phyloP scores from a whole-genome alignment of 345 rosid genomes.

The Citrus mangshanensis region DNA sequence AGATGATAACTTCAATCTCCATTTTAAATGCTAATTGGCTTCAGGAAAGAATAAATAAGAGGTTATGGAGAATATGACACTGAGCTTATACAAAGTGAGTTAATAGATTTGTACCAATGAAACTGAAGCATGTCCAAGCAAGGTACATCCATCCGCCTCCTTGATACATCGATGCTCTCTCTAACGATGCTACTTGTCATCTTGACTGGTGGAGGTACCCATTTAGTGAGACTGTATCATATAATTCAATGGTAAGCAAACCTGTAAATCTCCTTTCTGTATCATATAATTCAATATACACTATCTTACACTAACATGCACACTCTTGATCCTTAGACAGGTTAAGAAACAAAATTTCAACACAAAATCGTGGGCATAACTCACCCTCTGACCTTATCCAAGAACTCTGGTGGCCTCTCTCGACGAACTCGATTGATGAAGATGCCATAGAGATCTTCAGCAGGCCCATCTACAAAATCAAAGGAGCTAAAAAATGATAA shows the following conservation, averaged over 20 bases:
- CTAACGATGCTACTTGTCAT: conserved; percentile 78
- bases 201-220: conserved; percentile 98
- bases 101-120: conserved; percentile 56
- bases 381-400: conserved; percentile 80
- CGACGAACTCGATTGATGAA: conserved; percentile 76
- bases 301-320: background rate
- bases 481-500: background rate
- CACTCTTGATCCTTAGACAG: background rate
- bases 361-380: conserved; percentile 15
- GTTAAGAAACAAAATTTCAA: background rate
- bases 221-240: conserved; percentile 80
- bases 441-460: conserved; percentile 94
- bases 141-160: conserved; percentile 93
- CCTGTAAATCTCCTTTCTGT: background rate
- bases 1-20: too few species aligned
- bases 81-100: background rate
- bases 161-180: conserved; percentile 65
- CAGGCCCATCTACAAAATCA: conserved; percentile 67
- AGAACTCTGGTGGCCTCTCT: conserved; percentile 70
- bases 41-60: too few species aligned
- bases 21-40: background rate
- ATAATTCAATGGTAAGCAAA: conserved; percentile 12
- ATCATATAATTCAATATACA: background rate
- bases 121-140: conserved; percentile 97
- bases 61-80: background rate